Percentiles rank a stretch among this genome's conserved stretches.
Evolutionary conservation across 1,284 basidiomycete genomes (phyloP).

Genomic region (Austropuccinia psidii): DNA sequence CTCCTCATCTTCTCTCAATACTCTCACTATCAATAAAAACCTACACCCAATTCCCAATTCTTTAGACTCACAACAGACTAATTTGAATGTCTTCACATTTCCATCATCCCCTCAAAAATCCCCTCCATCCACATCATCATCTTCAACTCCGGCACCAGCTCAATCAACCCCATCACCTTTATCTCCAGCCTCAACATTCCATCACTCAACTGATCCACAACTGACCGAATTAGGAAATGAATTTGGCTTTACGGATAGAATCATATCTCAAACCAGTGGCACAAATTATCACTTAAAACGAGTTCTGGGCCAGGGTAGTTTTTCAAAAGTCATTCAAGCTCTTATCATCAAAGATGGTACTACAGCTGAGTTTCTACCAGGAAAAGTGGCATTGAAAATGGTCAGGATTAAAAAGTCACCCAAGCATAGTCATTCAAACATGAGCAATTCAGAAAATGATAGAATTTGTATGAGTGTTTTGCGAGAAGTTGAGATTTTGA

Average conservation of each 20-base stretch:
- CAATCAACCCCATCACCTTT: not conserved
- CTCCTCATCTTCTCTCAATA: too few species aligned
- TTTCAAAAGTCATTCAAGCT: conserved; percentile 28
- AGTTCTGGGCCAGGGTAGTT: conserved; percentile 17
- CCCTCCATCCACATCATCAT: not conserved
- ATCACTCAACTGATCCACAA: not conserved
- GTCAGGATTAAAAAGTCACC: not conserved
- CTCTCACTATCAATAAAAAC: too few species aligned
- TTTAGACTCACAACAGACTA: not conserved
- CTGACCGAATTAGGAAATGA: not conserved
- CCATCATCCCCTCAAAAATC: not conserved
- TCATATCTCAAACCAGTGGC: not conserved
- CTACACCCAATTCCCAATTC: too few species aligned
- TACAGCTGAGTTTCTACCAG: not conserved
- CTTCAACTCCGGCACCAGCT: not conserved
- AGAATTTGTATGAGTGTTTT: conserved; percentile 74
- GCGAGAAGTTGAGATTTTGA: conserved; percentile 75
- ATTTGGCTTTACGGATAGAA: not conserved
- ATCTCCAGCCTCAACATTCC: not conserved
- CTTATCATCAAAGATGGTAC: not conserved
- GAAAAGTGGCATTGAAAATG: conserved; percentile 2
- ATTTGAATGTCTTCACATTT: not conserved
- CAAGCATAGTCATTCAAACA: not conserved
- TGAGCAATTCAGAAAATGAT: conserved; percentile 55
- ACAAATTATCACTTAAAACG: not conserved